A percentile compares a stretch with the other conserved stretches of the same genome.
These are phyloP conservation scores for Endocarpon pusillum DNA, from an alignment of 495 filamentous ascomycete genomes.

Conservation along the genomic window DNA sequence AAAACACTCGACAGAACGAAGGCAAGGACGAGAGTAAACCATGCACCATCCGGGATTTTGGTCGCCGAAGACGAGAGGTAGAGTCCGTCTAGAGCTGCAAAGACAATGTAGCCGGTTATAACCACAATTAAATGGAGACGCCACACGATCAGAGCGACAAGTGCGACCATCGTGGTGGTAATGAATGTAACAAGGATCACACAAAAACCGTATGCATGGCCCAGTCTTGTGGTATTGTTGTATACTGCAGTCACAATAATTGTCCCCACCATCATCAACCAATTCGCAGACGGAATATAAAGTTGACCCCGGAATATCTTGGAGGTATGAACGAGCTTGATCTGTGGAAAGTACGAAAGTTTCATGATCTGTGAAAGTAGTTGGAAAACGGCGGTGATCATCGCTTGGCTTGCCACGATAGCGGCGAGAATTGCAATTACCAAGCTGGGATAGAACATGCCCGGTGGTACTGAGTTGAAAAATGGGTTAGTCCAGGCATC, in stretches of 20 bases:
- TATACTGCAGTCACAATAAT: slow-evolving; percentile 49
- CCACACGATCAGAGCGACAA: slow-evolving; percentile 48
- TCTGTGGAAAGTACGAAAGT: slow-evolving; percentile 47
- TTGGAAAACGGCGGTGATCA: slow-evolving; percentile 52
- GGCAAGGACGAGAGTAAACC: slow-evolving; percentile 46
- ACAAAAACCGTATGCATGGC: slow-evolving; percentile 36
- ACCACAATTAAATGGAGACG: slow-evolving; percentile 33
- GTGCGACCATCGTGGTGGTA: slow-evolving; percentile 45
- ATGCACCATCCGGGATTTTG: slow-evolving; percentile 49
- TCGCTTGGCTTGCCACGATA: slow-evolving; percentile 52
- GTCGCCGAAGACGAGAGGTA: slow-evolving; percentile 43
- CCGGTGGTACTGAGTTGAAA: slow-evolving; percentile 43
- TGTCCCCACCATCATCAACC: slow-evolving; percentile 47
- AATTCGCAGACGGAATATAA: slow-evolving; percentile 49
- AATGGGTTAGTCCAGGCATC: slow-evolving; percentile 47
- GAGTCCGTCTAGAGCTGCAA: slow-evolving; percentile 38
- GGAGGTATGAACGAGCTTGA: slow-evolving; percentile 44
- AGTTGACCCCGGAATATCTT: slow-evolving; percentile 46
- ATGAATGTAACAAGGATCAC: slow-evolving; percentile 54
- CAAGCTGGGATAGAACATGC: slow-evolving; percentile 41
- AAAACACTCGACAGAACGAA: slow-evolving; percentile 36
- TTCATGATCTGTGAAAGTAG: slow-evolving; percentile 50
- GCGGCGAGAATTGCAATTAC: slow-evolving; percentile 44
- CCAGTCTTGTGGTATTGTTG: slow-evolving; percentile 32
- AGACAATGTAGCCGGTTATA: slow-evolving; percentile 35